Evolutionary conservation across 352 stramenopile genomes (phyloP).

Genomic region (Discostella stelligera): DNA sequence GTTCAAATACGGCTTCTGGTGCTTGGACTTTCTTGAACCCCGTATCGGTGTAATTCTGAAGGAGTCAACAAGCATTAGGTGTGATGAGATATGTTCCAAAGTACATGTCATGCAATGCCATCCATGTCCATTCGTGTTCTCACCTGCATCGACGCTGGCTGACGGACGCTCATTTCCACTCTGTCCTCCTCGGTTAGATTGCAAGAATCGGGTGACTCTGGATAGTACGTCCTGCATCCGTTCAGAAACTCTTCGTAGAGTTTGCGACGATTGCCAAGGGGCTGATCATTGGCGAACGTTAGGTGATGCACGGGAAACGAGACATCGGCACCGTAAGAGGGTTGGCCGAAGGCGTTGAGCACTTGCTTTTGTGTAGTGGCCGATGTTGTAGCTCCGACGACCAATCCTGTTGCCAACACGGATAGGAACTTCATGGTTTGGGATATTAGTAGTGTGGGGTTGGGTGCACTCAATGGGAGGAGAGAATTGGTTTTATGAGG

Average conservation of each 20-base stretch:
- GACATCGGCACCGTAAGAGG: slow-evolving; percentile 67
- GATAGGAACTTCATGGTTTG: slow-evolving; percentile 24
- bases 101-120: neutral
- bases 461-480: neutral
- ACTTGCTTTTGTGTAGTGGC: slow-evolving; percentile 15
- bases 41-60: slow-evolving; percentile 66
- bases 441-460: neutral
- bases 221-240: slow-evolving; percentile 52
- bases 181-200: slow-evolving; percentile 61
- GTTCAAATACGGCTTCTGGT: slow-evolving; percentile 53
- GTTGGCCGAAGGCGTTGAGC: slow-evolving; percentile 42
- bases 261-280: slow-evolving; percentile 48
- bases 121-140: neutral
- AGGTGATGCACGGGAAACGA: slow-evolving; percentile 68
- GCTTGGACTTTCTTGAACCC: slow-evolving; percentile 77
- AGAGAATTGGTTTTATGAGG: neutral
- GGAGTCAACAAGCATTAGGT: slow-evolving; percentile 3
- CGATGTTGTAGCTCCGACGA: neutral
- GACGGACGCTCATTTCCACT: slow-evolving; percentile 63
- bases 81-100: neutral
- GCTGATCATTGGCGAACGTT: slow-evolving; percentile 30
- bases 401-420: slow-evolving; percentile 5
- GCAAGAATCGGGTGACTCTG: slow-evolving; percentile 32
- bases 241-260: slow-evolving; percentile 74
- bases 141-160: slow-evolving; percentile 65